Percentiles rank a stretch among this genome's conserved stretches.
Conservation (phyloP, 495 filamentous ascomycete genomes). For the Hyaloscypha finlandica region DNA sequence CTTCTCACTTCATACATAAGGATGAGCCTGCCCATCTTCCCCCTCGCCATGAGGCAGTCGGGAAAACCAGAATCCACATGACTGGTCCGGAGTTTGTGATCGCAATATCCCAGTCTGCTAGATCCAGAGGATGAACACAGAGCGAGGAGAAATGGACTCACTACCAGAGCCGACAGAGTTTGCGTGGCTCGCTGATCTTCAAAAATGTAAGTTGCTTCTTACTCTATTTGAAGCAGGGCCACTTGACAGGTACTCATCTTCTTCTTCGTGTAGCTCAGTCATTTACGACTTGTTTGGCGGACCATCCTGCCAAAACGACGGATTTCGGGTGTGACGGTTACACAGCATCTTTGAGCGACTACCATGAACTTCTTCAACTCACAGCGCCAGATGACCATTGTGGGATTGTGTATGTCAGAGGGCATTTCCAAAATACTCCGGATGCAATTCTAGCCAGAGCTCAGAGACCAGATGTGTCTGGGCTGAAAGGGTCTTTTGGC, state of each 20-base stretch:
- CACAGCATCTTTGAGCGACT: constrained; percentile 21
- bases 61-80: background rate
- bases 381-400: constrained; percentile 21
- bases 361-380: constrained; percentile 22
- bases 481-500: constrained; percentile 18
- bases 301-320: constrained; percentile 15
- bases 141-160: constrained; percentile 1
- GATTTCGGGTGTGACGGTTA: constrained; percentile 27
- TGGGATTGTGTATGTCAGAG: constrained; percentile 20
- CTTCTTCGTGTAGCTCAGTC: constrained; percentile 9
- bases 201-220: constrained; percentile 12
- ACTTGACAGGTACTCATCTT: background rate
- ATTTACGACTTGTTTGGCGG: constrained; percentile 12
- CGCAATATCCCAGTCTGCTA: background rate
- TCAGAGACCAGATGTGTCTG: constrained; percentile 4
- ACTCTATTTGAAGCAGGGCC: background rate
- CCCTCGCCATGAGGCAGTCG: background rate
- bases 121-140: background rate
- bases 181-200: constrained; percentile 17
- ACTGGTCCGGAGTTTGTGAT: background rate
- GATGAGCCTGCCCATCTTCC: background rate
- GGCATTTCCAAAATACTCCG: constrained; percentile 15
- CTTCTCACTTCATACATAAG: background rate
- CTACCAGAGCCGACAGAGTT: constrained; percentile 10
- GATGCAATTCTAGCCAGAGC: constrained; percentile 24